These are phyloP conservation scores for Hortiboletus flavorubellus DNA, from an alignment of 768 basidiomycete genomes.

Conservation along the genomic window DNA sequence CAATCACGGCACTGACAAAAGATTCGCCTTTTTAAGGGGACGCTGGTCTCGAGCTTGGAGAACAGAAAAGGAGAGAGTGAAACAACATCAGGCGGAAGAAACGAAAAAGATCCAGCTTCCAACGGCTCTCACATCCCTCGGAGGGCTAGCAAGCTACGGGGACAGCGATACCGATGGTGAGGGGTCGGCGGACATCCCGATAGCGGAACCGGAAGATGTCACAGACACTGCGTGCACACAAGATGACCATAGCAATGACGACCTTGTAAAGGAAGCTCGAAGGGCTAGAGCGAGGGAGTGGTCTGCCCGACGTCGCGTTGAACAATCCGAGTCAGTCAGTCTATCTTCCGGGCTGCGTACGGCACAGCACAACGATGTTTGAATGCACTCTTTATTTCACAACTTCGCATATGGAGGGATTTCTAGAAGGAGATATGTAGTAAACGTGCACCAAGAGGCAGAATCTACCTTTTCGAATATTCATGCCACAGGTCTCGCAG, in stretches of 20 bases:
- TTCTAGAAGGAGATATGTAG: not conserved
- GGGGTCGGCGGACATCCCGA: slow-evolving; percentile 28
- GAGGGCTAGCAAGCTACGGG: slow-evolving; percentile 57
- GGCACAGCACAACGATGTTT: not conserved
- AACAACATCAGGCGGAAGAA: slow-evolving; percentile 26
- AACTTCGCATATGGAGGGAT: too few species aligned
- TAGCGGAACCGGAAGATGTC: not conserved
- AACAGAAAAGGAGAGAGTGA: slow-evolving; percentile 46
- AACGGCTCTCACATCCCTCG: slow-evolving; percentile 33
- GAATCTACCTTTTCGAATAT: too few species aligned
- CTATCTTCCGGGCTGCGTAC: not conserved
- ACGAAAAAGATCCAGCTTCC: slow-evolving; percentile 15
- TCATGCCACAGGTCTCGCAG: too few species aligned
- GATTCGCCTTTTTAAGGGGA: slow-evolving; percentile 81
- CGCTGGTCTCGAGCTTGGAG: slow-evolving; percentile 70
- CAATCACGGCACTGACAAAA: slow-evolving; percentile 72
- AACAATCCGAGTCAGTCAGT: slow-evolving; percentile 5
- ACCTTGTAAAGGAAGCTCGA: slow-evolving; percentile 42
- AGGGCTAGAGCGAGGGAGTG: slow-evolving; percentile 56
- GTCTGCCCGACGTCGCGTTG: slow-evolving; percentile 47
- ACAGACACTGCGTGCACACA: not conserved
- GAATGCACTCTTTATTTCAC: not conserved
- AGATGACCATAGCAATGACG: slow-evolving; percentile 2
- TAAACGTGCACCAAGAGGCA: not conserved
- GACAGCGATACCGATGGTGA: slow-evolving; percentile 47